phyloP scores from a whole-genome alignment of 2,329 filamentous ascomycete species.

The Botryosphaeria agaves region DNA sequence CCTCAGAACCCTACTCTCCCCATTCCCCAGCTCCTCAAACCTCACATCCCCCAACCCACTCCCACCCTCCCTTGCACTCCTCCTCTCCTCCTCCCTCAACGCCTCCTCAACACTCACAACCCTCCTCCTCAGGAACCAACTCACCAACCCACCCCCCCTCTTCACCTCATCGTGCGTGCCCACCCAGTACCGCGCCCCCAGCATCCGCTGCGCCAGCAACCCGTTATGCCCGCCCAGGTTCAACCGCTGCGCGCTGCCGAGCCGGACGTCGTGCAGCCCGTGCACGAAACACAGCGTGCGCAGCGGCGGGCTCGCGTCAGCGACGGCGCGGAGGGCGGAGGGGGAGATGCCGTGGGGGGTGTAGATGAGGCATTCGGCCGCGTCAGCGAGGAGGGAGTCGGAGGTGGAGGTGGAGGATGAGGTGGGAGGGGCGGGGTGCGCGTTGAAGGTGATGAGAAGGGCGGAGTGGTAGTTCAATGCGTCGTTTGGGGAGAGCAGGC shows the following conservation, averaged over 20 bases:
- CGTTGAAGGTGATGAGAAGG: constrained; percentile 38
- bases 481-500: constrained; percentile 28
- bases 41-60: constrained; percentile 22
- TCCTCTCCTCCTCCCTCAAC: constrained; percentile 26
- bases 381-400: constrained; percentile 6
- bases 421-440: constrained; percentile 9
- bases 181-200: constrained; percentile 44
- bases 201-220: constrained; percentile 33
- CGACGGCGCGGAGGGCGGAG: constrained; percentile 26
- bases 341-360: constrained; percentile 44
- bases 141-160: constrained; percentile 38
- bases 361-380: constrained; percentile 41
- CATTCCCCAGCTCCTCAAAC: constrained; percentile 38
- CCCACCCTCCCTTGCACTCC: constrained; percentile 10
- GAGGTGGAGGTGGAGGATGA: constrained; percentile 5
- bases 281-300: constrained; percentile 42
- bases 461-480: constrained; percentile 45
- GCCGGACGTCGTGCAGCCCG: constrained; percentile 44
- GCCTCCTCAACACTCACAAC: constrained; percentile 28
- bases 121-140: constrained; percentile 27
- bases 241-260: constrained; percentile 34
- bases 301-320: constrained; percentile 27
- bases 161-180: constrained; percentile 50
- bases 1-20: constrained; percentile 37
- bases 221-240: constrained; percentile 49